Evolutionary conservation across 2,329 filamentous ascomycete genomes (phyloP), one percentile per base, ranked within the genome.

Genomic region (Massarina eburnea): DNA sequence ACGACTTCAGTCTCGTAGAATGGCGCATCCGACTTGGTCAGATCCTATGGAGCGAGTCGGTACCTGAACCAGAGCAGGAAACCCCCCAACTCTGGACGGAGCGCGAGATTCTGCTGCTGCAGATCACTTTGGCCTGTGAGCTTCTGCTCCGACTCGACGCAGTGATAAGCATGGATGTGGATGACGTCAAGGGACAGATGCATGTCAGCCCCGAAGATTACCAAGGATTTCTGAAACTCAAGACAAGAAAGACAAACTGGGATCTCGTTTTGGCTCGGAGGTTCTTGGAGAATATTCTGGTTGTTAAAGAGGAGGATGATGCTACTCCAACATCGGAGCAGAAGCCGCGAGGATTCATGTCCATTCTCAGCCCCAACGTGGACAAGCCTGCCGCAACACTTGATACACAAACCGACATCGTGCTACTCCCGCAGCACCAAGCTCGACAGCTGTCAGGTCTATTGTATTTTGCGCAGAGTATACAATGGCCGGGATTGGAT

Each of bases 21-120:
- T 89, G 85, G 85, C 79, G 86, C 29, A 85, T 90, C 46, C 77
- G 85, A 10, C 73, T 90, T 1, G 86, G 86, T 6, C 86, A 89
- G 67, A 77, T 89, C 33, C 69, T 90, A 2, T 90, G 86, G 85
- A 83, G 79, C 14, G 61, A 66, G 30, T 49, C 52, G 8, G 60
- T 66, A 14, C 26, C 52, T 6, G 32, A 46, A 10, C 30, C 48
- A 48, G 50, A 68, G 45, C 38, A 64, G 44, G 48, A 60, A 2
- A n/a, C 51, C 1, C 43, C 43, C 9, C 52, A 53, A 9, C 27
- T 67, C 10, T 69, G 66, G 52, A 63, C 60, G 24, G 76, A 80
- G 49, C 71, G 78, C 38, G 79, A 81, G 42, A 75, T 80, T 60
- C 55, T 81, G 15, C 59, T 83, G 4, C 62, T 82, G 2, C 80